phyloP scores from a whole-genome alignment of 805 yeast genomes.

The Hanseniaspora opuntiae region DNA sequence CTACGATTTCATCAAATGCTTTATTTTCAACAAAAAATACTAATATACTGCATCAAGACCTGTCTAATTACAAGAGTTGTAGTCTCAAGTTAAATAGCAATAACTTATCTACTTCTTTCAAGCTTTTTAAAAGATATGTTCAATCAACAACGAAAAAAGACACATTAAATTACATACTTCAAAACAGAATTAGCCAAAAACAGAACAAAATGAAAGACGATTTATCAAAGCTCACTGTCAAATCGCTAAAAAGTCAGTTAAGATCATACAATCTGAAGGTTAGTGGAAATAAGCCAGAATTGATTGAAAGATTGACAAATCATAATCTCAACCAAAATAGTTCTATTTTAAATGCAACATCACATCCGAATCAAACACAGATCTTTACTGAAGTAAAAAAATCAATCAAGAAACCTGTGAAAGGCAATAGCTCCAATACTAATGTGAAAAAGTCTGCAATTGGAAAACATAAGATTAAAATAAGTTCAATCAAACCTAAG shows the following conservation, averaged over 20 bases:
- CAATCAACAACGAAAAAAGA: slow-evolving; percentile 1
- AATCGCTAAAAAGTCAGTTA: slow-evolving; percentile 45
- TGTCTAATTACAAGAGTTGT: not conserved
- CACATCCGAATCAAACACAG: not conserved
- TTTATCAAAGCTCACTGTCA: slow-evolving; percentile 33
- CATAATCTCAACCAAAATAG: not conserved
- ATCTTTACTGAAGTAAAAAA: not conserved
- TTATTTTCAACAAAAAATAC: not conserved
- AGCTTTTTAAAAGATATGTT: not conserved
- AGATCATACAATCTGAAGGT: slow-evolving; percentile 45
- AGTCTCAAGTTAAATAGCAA: not conserved
- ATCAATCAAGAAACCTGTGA: not conserved
- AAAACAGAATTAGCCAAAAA: not conserved
- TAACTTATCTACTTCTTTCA: not conserved
- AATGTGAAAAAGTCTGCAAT: not conserved
- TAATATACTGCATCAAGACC: not conserved
- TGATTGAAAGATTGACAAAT: slow-evolving; percentile 27
- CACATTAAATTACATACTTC: not conserved
- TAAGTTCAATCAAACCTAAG: not conserved
- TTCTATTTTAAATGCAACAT: not conserved
- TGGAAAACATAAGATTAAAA: not conserved
- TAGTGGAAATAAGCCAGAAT: slow-evolving; percentile 48
- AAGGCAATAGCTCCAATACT: not conserved
- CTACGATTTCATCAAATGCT: not conserved
- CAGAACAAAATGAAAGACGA: not conserved